Base-by-base conservation (phyloP, 78 protist genomes). In the Abeoforma whisleri region DNA sequence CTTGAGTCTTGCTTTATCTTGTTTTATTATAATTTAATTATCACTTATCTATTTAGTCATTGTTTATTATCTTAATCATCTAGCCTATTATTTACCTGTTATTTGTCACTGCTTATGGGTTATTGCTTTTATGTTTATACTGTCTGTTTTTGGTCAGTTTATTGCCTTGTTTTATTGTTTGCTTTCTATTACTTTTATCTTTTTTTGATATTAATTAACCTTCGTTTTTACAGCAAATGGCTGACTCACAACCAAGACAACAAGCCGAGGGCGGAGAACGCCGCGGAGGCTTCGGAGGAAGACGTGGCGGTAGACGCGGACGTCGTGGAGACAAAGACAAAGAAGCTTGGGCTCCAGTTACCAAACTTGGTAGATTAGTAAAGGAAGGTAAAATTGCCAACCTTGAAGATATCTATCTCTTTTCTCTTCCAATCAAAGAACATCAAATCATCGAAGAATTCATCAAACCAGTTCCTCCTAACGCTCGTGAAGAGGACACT, bases 321-420 rank as follows among this genome's bases (percentile, higher is more conserved):
- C 68, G 94, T 68, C 83, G 97, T 8, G 90, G 94, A 1, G 93
- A 91, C 48, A 76, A 57, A 16, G 89, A 91, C 57, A 74, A 91
- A 81, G 89, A 87, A 57, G 91, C 57, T 38, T 99, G 99, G 99
- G 85, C 82, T 1, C 99, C 99, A 75, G 91, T 91, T 68, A 99
- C 99, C 92, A 97, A 98, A 94, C 96, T 99, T 33, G 99, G 99
- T 74, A 96, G 99, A 74, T 96, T 99, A 34, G 99, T 99, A 38
- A 87, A 92, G 81, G 95, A 40, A 1, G 93, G 93, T 80, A 92
- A 94, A 91, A 94, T 99, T 0, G 32, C 2, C 0, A 33, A 0
- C 40, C 69, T 99, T 84, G 99, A 99, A 93, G 95, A 96, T 84
- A 95, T 99, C 95, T 99, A 94, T 93, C 92, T 94, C 73, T 92